Evolutionary conservation across 2,329 filamentous ascomycete species (phyloP).

Genomic region (Pseudogymnoascus sp.): DNA sequence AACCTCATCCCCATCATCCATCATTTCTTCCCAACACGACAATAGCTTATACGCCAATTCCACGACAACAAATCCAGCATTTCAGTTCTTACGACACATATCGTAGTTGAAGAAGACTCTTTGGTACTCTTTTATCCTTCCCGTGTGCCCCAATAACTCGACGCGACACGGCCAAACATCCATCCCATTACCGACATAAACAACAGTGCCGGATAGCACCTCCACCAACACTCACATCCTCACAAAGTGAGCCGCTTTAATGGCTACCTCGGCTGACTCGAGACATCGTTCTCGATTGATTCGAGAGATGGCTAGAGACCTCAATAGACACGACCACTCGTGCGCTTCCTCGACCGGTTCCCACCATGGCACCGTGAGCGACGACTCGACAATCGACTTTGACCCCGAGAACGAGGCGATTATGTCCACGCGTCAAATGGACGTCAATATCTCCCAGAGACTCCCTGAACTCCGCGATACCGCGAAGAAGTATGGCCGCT

Average conservation of each 20-base stretch:
- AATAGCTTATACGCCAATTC: not conserved
- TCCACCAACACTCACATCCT: not conserved
- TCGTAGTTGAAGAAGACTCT: not conserved
- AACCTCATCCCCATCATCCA: not conserved
- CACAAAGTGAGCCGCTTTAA: slow-evolving; percentile 8
- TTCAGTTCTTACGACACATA: not conserved
- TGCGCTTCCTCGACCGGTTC: slow-evolving; percentile 24
- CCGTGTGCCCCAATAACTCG: not conserved
- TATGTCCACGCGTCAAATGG: slow-evolving; percentile 19
- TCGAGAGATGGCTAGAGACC: slow-evolving; percentile 20
- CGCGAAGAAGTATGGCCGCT: slow-evolving; percentile 28
- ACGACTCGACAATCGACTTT: slow-evolving; percentile 21
- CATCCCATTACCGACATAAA: slow-evolving; percentile 1
- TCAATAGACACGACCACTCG: slow-evolving; percentile 18
- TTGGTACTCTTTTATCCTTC: not conserved
- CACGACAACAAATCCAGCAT: not conserved
- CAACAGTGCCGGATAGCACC: not conserved
- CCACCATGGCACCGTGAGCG: slow-evolving; percentile 25
- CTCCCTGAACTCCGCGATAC: slow-evolving; percentile 27
- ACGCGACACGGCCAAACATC: not conserved
- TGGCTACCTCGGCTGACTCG: slow-evolving; percentile 14
- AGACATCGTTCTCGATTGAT: slow-evolving; percentile 16
- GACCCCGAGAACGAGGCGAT: slow-evolving; percentile 22
- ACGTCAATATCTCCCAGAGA: slow-evolving; percentile 17
- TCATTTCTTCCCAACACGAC: slow-evolving; percentile 1